Conservation (phyloP, 257 asterid genomes). For the Fraxinus americana region DNA sequence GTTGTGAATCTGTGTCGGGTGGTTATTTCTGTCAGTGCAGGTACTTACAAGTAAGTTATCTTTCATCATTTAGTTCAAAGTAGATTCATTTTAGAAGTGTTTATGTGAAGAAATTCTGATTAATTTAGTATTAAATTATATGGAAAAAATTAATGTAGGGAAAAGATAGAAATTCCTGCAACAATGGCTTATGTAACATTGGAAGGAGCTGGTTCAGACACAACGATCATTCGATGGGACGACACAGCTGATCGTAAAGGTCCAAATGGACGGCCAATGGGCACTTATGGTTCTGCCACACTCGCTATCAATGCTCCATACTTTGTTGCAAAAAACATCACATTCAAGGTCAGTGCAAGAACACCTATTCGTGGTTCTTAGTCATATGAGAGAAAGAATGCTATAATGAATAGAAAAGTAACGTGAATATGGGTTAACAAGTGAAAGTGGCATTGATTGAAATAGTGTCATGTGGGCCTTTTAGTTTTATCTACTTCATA, state of each 20-base stretch:
- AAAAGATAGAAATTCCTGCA: conserved; percentile 81
- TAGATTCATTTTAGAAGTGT: not conserved
- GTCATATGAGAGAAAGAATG: not conserved
- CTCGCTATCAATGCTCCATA: conserved; percentile 88
- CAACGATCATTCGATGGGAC: conserved; percentile 72
- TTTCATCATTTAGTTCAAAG: not conserved
- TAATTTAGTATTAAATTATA: no score
- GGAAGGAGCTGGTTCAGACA: conserved; percentile 60
- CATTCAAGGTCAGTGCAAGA: conserved; percentile 58
- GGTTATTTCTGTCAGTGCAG: conserved; percentile 68
- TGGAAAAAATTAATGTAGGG: conserved; percentile 43
- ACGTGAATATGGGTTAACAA: not conserved
- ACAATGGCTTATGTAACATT: conserved; percentile 74
- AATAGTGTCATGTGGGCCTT: no score
- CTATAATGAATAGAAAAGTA: not conserved
- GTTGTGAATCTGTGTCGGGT: conserved; percentile 71
- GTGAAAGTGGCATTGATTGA: not conserved
- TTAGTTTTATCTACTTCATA: no score
- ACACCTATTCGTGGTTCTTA: not conserved
- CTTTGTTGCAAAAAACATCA: conserved; percentile 76
- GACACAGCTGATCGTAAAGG: conserved; percentile 72
- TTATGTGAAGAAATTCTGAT: no score
- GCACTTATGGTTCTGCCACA: conserved; percentile 90
- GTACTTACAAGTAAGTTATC: conserved; percentile 62
- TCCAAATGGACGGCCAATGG: conserved; percentile 57